Evolutionary conservation across 257 asterid species (phyloP).

Genomic region (Forsythia viridissima): DNA sequence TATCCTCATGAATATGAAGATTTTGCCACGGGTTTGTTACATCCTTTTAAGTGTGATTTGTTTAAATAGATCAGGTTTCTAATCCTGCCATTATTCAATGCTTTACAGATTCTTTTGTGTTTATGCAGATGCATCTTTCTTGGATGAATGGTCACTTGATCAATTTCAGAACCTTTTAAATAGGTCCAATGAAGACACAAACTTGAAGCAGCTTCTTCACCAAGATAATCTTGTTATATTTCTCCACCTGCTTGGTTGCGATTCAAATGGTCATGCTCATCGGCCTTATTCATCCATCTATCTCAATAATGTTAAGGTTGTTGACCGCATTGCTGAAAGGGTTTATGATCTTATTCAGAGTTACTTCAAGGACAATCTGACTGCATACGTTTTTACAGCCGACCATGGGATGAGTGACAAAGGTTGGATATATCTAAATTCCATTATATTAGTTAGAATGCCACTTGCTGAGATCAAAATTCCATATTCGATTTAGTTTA

Average conservation of each 20-base stretch:
- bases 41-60: not conserved
- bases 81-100: not conserved
- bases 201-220: conserved; percentile 76
- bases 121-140: conserved; percentile 89
- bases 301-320: conserved; percentile 97
- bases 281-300: conserved; percentile 89
- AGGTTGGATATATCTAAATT: conserved; percentile 50
- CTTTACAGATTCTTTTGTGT: conserved; percentile 33
- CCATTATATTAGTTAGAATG: not conserved
- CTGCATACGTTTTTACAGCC: conserved; percentile 91
- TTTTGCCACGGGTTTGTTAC: conserved; percentile 88
- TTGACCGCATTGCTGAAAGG: conserved; percentile 91
- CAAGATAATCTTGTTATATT: conserved; percentile 85
- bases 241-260: conserved; percentile 94
- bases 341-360: conserved; percentile 87
- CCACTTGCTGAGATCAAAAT: conserved; percentile 11
- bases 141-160: conserved; percentile 97
- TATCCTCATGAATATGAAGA: conserved; percentile 91
- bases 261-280: conserved; percentile 99
- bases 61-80: not conserved
- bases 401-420: conserved; percentile 99
- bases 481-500: conserved; percentile 3
- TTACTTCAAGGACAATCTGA: conserved; percentile 80
- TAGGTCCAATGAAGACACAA: conserved; percentile 69
- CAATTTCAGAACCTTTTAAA: conserved; percentile 82